Percentiles rank a stretch among this genome's conserved stretches.
phyloP scores from a whole-genome alignment of 192 early-diverging fungal genomes.

The Pilaira anomala region DNA sequence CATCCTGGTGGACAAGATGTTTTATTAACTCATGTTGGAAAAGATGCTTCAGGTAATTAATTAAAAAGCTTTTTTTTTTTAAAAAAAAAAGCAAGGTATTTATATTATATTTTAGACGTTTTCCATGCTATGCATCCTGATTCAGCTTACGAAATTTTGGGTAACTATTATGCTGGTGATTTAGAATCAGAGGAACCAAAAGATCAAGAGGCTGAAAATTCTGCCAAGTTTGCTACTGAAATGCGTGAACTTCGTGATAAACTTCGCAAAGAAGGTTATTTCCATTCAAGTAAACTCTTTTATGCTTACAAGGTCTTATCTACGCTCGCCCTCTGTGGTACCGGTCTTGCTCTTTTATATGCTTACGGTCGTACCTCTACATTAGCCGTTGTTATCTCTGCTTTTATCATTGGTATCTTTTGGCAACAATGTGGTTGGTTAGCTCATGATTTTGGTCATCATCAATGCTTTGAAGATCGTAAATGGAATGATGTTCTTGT shows the following conservation, averaged over 20 bases:
- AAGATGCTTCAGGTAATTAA: slow-evolving; percentile 62
- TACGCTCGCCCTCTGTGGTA: slow-evolving; percentile 49
- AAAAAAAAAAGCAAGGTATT: background rate
- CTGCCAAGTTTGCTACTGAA: slow-evolving; percentile 55
- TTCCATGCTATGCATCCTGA: slow-evolving; percentile 78
- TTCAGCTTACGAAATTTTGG: slow-evolving; percentile 59
- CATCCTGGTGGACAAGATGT: slow-evolving; percentile 76
- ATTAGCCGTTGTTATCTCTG: slow-evolving; percentile 53
- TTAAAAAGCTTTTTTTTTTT: background rate
- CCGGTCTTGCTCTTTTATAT: slow-evolving; percentile 50
- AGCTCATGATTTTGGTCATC: slow-evolving; percentile 79
- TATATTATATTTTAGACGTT: slow-evolving; percentile 46
- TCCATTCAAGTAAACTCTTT: slow-evolving; percentile 66
- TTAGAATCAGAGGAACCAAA: slow-evolving; percentile 29
- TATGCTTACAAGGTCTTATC: slow-evolving; percentile 59
- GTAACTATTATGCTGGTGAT: slow-evolving; percentile 77
- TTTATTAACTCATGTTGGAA: slow-evolving; percentile 71
- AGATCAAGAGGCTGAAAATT: slow-evolving; percentile 34
- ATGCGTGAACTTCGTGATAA: slow-evolving; percentile 55
- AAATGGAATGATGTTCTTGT: slow-evolving; percentile 58
- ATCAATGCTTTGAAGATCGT: slow-evolving; percentile 75
- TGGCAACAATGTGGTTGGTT: slow-evolving; percentile 88
- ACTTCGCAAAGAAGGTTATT: slow-evolving; percentile 55
- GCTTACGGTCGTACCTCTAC: slow-evolving; percentile 51
- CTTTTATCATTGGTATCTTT: slow-evolving; percentile 61